phyloP scores from a whole-genome alignment of 2,329 filamentous ascomycete genomes.

The Trichoderma oligosporum region DNA sequence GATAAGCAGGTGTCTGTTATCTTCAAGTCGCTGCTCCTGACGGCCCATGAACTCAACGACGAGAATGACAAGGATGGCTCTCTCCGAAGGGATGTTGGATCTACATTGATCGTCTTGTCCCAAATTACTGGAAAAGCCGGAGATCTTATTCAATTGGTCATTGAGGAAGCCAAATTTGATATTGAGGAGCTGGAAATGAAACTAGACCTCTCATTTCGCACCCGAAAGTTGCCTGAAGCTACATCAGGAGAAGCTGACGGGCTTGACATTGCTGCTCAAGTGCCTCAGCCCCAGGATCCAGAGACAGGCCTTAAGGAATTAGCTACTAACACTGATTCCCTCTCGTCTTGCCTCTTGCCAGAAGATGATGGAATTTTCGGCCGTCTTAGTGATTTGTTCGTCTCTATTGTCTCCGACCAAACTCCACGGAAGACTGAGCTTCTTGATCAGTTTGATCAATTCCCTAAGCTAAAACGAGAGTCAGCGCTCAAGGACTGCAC shows the following conservation, averaged over 20 bases:
- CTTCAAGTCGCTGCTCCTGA: conserved; percentile 61
- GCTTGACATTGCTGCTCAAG: conserved; percentile 26
- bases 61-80: conserved; percentile 51
- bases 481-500: conserved; percentile 58
- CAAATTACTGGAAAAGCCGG: conserved; percentile 56
- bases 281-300: conserved; percentile 37
- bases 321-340: conserved; percentile 34
- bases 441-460: conserved; percentile 51
- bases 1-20: conserved; percentile 61
- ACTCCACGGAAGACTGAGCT: conserved; percentile 35
- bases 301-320: conserved; percentile 39
- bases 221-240: conserved; percentile 47
- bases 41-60: conserved; percentile 55
- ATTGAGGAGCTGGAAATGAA: conserved; percentile 72
- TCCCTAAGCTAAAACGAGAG: conserved; percentile 52
- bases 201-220: conserved; percentile 65
- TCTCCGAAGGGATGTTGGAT: conserved; percentile 61
- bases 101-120: conserved; percentile 62
- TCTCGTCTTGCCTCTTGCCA: conserved; percentile 52
- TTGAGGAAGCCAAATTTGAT: conserved; percentile 66
- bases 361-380: conserved; percentile 52
- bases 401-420: conserved; percentile 48
- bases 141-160: conserved; percentile 61
- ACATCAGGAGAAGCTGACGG: conserved; percentile 46
- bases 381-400: conserved; percentile 57